Conservation (phyloP, 352 stramenopile genomes). For the Phytophthora quininea region DNA sequence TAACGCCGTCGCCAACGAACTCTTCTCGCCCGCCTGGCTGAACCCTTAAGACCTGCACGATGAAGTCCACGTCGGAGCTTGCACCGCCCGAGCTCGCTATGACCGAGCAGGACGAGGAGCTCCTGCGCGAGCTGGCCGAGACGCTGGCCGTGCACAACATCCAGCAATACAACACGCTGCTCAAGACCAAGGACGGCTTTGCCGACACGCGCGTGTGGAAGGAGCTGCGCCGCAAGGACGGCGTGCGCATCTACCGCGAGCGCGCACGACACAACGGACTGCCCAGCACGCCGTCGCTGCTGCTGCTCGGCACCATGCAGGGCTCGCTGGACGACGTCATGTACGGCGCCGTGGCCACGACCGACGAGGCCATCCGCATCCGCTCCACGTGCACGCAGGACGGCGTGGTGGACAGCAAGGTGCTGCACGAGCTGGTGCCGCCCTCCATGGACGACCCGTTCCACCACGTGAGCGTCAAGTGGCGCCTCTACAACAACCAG, state of each 20-base stretch:
- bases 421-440: conserved; percentile 34
- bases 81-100: conserved; percentile 2
- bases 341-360: conserved; percentile 27
- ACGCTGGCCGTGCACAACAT: conserved; percentile 24
- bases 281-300: conserved; percentile 29
- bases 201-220: conserved; percentile 21
- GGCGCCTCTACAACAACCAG: conserved; percentile 33
- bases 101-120: conserved; percentile 18
- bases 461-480: conserved; percentile 41
- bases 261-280: neutral
- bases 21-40: neutral
- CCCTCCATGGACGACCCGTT: conserved; percentile 34
- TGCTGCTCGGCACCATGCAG: conserved; percentile 40
- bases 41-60: neutral
- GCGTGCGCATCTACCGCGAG: conserved; percentile 19
- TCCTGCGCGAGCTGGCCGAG: conserved; percentile 23
- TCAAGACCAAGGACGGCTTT: conserved; percentile 23
- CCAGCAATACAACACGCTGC: conserved; percentile 24
- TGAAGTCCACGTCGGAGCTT: neutral
- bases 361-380: conserved; percentile 41
- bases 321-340: conserved; percentile 33
- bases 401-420: conserved; percentile 38
- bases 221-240: conserved; percentile 15
- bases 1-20: neutral
- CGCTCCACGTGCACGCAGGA: conserved; percentile 43